Evolutionary conservation across 768 basidiomycete genomes (phyloP).

Genomic region (Collybiopsis confluens): DNA sequence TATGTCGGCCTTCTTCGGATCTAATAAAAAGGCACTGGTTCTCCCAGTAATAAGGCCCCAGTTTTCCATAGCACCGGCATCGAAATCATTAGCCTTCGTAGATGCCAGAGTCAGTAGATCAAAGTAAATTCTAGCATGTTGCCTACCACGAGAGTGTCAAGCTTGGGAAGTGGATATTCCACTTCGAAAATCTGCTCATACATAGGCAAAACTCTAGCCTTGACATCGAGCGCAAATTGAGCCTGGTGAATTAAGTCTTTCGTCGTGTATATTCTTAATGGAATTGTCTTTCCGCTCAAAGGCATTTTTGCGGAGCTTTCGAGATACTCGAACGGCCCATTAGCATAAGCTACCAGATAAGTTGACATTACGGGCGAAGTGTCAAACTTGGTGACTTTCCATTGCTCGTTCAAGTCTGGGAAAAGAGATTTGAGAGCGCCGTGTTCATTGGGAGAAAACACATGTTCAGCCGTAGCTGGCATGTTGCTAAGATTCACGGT

Average conservation of each 20-base stretch:
- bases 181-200: constrained; percentile 75
- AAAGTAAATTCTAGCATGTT: not conserved
- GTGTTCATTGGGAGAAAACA: constrained; percentile 19
- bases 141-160: constrained; percentile 63
- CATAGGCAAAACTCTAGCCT: constrained; percentile 53
- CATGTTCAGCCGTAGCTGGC: constrained; percentile 42
- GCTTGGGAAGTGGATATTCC: constrained; percentile 72
- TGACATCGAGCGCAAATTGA: constrained; percentile 64
- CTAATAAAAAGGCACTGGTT: constrained; percentile 59
- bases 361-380: constrained; percentile 66
- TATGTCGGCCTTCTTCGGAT: constrained; percentile 53
- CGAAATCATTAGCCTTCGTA: constrained; percentile 54
- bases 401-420: constrained; percentile 28
- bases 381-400: constrained; percentile 63
- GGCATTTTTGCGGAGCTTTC: constrained; percentile 60
- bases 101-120: not conserved
- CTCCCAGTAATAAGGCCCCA: constrained; percentile 72
- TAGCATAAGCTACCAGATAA: constrained; percentile 67
- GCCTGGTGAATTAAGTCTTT: constrained; percentile 58
- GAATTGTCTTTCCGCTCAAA: constrained; percentile 51
- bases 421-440: constrained; percentile 22
- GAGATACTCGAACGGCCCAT: constrained; percentile 56
- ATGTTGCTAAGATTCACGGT: constrained; percentile 67
- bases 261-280: constrained; percentile 66
- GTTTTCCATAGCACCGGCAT: constrained; percentile 69